Percentiles rank a stretch among this genome's conserved stretches.
These are phyloP conservation scores for Papiliotrema fonsecae DNA, from an alignment of 1,284 basidiomycete genomes.

Conservation along the genomic window DNA sequence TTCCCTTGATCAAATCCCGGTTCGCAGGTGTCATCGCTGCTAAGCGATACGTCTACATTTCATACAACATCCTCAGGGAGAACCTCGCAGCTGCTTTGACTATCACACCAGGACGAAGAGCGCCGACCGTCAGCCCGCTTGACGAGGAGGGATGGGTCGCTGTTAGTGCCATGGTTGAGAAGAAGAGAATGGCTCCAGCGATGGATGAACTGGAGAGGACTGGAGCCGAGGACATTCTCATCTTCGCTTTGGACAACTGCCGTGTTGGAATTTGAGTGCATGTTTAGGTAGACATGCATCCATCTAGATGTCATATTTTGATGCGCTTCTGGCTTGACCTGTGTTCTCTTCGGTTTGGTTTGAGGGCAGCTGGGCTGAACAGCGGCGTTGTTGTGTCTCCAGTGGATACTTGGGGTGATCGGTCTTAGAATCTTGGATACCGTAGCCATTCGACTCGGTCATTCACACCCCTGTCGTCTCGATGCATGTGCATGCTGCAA, in stretches of 20 bases:
- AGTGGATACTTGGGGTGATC: too few species aligned
- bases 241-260: slow-evolving; percentile 89
- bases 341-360: too few species aligned
- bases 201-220: slow-evolving; percentile 82
- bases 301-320: too few species aligned
- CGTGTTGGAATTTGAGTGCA: slow-evolving; percentile 65
- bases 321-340: too few species aligned
- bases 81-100: slow-evolving; percentile 60
- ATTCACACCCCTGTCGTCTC: too few species aligned
- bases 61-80: slow-evolving; percentile 79
- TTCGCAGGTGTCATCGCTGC: slow-evolving; percentile 93
- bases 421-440: too few species aligned
- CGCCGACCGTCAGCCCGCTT: slow-evolving; percentile 82
- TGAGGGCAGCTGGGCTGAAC: too few species aligned
- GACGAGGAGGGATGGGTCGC: slow-evolving; percentile 80
- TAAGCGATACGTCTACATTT: slow-evolving; percentile 77
- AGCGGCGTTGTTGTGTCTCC: too few species aligned
- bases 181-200: slow-evolving; percentile 71
- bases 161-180: slow-evolving; percentile 88
- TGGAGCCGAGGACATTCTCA: slow-evolving; percentile 86
- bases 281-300: slow-evolving; percentile 4
- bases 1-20: slow-evolving; percentile 76
- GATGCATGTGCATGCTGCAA: too few species aligned
- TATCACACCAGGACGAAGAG: slow-evolving; percentile 84
- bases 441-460: too few species aligned